Evolutionary conservation across 805 yeast genomes (phyloP).

Genomic region (Lachancea sp.): DNA sequence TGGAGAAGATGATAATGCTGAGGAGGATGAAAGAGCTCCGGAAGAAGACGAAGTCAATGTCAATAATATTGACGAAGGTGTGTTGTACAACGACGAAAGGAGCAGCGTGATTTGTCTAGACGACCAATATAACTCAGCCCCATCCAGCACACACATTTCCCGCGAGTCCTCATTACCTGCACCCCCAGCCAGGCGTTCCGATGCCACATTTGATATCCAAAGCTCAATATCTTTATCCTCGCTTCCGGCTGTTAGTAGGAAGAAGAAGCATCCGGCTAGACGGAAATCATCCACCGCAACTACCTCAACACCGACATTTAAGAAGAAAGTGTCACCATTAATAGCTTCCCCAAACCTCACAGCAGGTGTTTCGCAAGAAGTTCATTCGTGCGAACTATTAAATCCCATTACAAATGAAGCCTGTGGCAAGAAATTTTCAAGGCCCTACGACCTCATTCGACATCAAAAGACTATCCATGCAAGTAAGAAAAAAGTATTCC

Average conservation of each 20-base stretch:
- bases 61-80: conserved; percentile 17
- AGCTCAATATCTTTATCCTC: conserved; percentile 1
- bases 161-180: conserved; percentile 7
- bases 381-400: conserved; percentile 20
- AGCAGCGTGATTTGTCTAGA: conserved; percentile 5
- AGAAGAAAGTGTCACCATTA: conserved; percentile 5
- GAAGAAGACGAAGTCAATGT: conserved; percentile 3
- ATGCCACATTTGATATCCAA: neutral
- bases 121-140: conserved; percentile 4
- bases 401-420: conserved; percentile 27
- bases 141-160: conserved; percentile 3
- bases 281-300: conserved; percentile 8
- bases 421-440: conserved; percentile 53
- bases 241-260: neutral
- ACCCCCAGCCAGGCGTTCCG: neutral
- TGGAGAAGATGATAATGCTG: conserved; percentile 7
- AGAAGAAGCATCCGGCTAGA: conserved; percentile 6
- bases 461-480: conserved; percentile 97
- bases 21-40: conserved; percentile 13
- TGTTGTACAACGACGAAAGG: conserved; percentile 13
- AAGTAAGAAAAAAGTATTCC: conserved; percentile 72
- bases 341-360: neutral
- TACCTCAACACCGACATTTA: conserved; percentile 1
- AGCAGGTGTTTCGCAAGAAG: conserved; percentile 2
- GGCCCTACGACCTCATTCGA: conserved; percentile 90